Evolutionary conservation across 176 grass and related monocot genomes (phyloP).

Genomic region (Aegilops bicornis): DNA sequence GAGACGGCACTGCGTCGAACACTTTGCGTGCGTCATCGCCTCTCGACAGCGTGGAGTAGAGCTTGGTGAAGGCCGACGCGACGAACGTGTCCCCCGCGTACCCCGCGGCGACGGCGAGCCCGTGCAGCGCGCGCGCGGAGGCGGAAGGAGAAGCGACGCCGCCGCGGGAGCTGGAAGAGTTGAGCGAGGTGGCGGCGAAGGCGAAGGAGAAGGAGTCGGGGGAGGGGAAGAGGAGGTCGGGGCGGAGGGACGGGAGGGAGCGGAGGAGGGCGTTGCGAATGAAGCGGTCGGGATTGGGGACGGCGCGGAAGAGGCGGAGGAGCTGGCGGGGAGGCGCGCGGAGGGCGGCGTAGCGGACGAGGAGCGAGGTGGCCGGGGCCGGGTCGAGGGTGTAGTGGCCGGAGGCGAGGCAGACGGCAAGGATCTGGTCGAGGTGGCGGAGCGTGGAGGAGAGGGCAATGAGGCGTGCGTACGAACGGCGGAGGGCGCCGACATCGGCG

Average conservation of each 20-base stretch:
- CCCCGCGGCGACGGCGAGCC: conserved; percentile 39
- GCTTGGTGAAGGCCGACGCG: conserved; percentile 54
- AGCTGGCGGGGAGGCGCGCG: conserved; percentile 34
- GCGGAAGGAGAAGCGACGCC: background rate
- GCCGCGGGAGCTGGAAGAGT: conserved; percentile 42
- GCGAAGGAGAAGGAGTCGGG: conserved; percentile 46
- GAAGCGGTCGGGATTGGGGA: conserved; percentile 42
- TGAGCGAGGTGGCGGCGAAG: conserved; percentile 51
- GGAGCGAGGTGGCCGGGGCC: conserved; percentile 44
- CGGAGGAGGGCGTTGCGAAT: conserved; percentile 73
- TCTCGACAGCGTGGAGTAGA: conserved; percentile 64
- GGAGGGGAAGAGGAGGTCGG: conserved; percentile 46
- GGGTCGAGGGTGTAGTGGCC: conserved; percentile 40
- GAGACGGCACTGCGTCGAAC: conserved; percentile 62
- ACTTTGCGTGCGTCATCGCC: conserved; percentile 47
- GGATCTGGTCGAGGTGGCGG: conserved; percentile 60
- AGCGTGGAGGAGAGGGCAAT: conserved; percentile 46
- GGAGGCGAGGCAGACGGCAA: conserved; percentile 52
- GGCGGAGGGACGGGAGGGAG: conserved; percentile 46
- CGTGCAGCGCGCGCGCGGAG: conserved; percentile 39
- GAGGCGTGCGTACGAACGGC: conserved; percentile 38
- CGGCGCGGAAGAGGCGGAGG: conserved; percentile 60
- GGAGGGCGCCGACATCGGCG: conserved; percentile 16
- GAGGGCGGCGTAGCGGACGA: conserved; percentile 65
- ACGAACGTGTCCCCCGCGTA: conserved; percentile 65